Evolutionary conservation across 805 yeast species (phyloP), one percentile per base, ranked within the genome.

Genomic region (Ogataea paraovalis): DNA sequence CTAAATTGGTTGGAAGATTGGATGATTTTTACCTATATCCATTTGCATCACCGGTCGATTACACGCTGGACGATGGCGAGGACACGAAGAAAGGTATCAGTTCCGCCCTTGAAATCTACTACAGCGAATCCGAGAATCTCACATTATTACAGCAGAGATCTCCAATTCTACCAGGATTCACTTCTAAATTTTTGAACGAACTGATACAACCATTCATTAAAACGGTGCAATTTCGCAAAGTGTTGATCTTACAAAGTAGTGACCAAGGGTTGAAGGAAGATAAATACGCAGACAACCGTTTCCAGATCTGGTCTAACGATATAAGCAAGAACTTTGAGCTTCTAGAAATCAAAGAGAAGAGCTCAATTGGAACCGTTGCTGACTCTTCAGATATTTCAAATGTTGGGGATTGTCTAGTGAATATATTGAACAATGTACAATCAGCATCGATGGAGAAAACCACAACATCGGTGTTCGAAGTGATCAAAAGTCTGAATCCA

Each of bases 131-230:
- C 2, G 57, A 61, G 39, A 69, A 74, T 2, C 23, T 84, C 9
- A 73, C 86, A 2, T 55, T 88, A n/a, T 59, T 91, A 2, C 96
- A 88, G 58, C 90, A 88, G 59, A 69, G 97, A 43, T 76, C 96
- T 0, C 97, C 97, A 0, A 73, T 89, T 2, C 70, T 90, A n/a
- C 85, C 92, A 0, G 83, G 83, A 0, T 78, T 70, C 49, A 69
- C 76, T 10, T 59, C 63, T 30, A 67, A 65, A 39, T 86, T 83
- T 59, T 70, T 84, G 4, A 56, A 66, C 1, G 75, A 82, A 16
- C 68, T 83, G 9, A 51, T 82, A 1, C 47, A 70, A 13, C 82
- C 83, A 1, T 76, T 83, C 39, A 67, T 85, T 12, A 48, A 58
- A 3, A 60, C 62, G 9, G 56, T 61, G 14, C 55, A 68, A 2